These are phyloP conservation scores for Triglochin maritima DNA, from an alignment of 106 monocot species.

Conservation along the genomic window DNA sequence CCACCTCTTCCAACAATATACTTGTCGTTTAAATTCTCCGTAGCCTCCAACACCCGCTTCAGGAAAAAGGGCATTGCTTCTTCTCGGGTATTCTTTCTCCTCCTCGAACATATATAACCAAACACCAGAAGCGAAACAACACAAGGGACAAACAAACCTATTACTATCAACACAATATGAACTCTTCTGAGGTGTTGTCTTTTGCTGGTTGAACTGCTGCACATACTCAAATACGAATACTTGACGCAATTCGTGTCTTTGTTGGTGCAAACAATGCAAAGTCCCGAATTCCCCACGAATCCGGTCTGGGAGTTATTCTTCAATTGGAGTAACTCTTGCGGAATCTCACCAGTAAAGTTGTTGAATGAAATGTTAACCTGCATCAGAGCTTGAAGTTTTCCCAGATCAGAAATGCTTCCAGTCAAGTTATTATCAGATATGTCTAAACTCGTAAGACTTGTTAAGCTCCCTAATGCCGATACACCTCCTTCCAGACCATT, in stretches of 20 bases:
- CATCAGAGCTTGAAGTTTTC: conserved; percentile 28
- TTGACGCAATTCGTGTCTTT: conserved; percentile 18
- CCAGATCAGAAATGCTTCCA: conserved; percentile 35
- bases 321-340: conserved; percentile 35
- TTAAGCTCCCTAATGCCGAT: conserved; percentile 25
- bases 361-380: conserved; percentile 69
- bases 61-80: conserved; percentile 25
- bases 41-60: conserved; percentile 59
- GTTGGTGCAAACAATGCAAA: conserved; percentile 47
- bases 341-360: conserved; percentile 45
- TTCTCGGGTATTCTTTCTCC: neutral
- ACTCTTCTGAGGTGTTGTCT: conserved; percentile 12
- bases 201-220: conserved; percentile 11
- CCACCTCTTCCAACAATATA: conserved; percentile 59
- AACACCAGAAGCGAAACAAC: neutral
- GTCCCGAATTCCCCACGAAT: conserved; percentile 59
- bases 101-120: neutral
- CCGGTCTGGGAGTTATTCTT: conserved; percentile 35
- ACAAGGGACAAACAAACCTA: conserved; percentile 30
- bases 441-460: conserved; percentile 44
- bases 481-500: conserved; percentile 60
- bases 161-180: conserved; percentile 21
- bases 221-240: conserved; percentile 20
- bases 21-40: conserved; percentile 66
- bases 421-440: conserved; percentile 67